Evolutionary conservation across 2,329 filamentous ascomycete species (phyloP), one percentile per base, ranked within the genome.

Genomic region (Chaetomiaceae sp.): DNA sequence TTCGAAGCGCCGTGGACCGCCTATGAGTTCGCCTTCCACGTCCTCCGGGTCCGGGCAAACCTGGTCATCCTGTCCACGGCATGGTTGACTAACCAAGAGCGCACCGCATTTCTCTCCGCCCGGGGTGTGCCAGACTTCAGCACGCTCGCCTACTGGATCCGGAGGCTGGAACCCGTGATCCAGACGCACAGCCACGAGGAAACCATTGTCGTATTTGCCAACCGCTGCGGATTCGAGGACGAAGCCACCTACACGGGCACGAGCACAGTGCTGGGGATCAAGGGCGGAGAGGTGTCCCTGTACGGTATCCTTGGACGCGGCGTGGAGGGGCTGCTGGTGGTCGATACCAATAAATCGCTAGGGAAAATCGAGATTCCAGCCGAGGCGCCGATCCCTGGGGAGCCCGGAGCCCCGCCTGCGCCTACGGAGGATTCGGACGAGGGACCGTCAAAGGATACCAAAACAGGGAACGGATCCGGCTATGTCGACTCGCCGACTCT

Each of bases 1-100:
- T 77, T 77, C 51, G 71, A 76, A 58, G 68, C 73, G 1, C 73
- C 74, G 0, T 77, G 73, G 72, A 59, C 63, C 36, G 68, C 67
- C 1, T 77, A 71, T 58, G 75, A 77, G 50, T 77, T 77, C 55
- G 75, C 74, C 1, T 76, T 71, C 23, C 81, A 86, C 36, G 72
- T 84, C 5, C 66, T 88, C 0, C 67, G 79, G 2, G 68, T 70
- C 0, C 64, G 74, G 0, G 77, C 84, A 0, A 80, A 81, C 11
- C 59, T 90, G 0, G 81, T 87, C 1, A 78, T 89, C 29, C 62
- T 86, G 2, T 77, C 74, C 25, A 87, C 85, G 81, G 83, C 84
- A 0, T 87, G 83, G 84, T 68, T 85, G 20, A 85, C 82, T 47
- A 72, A 59, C 59, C 78, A 67, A 64, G 75, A 67, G 69, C 73